A percentile compares a stretch with the other conserved stretches of the same genome.
These are phyloP conservation scores for Candida gorgasii DNA, from an alignment of 805 yeast genomes.

Conservation along the genomic window DNA sequence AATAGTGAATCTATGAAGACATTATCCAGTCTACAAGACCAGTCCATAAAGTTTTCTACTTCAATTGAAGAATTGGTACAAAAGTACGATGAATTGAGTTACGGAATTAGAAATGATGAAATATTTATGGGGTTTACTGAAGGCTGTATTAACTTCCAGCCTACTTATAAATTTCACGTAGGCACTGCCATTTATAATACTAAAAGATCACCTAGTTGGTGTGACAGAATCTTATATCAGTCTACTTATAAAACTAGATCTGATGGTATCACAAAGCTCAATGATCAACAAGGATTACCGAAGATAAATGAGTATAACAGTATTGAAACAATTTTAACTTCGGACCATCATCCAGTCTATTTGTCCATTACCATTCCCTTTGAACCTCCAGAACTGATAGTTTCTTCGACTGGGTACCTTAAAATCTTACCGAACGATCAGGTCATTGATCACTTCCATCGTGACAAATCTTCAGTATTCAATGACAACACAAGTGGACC, in stretches of 20 bases:
- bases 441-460: constrained; percentile 16
- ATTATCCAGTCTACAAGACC: constrained; percentile 26
- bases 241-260: constrained; percentile 29
- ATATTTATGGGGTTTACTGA: constrained; percentile 68
- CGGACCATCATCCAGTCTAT: constrained; percentile 84
- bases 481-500: constrained; percentile 37
- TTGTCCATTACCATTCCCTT: constrained; percentile 50
- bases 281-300: constrained; percentile 16
- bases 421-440: constrained; percentile 26
- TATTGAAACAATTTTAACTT: constrained; percentile 46
- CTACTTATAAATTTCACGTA: constrained; percentile 71
- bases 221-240: constrained; percentile 76
- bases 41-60: constrained; percentile 15
- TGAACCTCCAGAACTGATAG: constrained; percentile 35
- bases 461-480: constrained; percentile 10
- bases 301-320: constrained; percentile 48
- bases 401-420: constrained; percentile 30
- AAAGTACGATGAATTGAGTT: constrained; percentile 52
- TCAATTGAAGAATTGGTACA: constrained; percentile 23
- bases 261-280: constrained; percentile 1
- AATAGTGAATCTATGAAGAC: constrained; percentile 14
- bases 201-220: constrained; percentile 82
- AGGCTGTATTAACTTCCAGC: constrained; percentile 63
- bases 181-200: constrained; percentile 53
- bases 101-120: constrained; percentile 40